Percentiles rank a stretch among this genome's conserved stretches.
Conservation (phyloP, 257 asterid species). For the Datura wrightii region DNA sequence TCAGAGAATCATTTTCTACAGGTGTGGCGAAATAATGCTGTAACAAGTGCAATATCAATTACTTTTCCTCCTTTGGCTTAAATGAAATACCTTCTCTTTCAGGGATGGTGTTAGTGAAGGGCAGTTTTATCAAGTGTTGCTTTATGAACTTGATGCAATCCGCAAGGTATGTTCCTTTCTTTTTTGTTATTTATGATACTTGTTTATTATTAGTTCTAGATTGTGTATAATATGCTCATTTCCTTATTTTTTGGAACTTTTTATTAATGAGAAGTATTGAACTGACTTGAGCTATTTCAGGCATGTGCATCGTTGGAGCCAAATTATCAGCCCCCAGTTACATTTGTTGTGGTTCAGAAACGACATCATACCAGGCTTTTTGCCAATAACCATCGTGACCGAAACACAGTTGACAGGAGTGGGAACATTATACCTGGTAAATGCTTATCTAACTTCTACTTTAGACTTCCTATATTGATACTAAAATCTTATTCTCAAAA, state of each 20-base stretch:
- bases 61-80: constrained; percentile 23
- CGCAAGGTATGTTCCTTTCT: constrained; percentile 62
- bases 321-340: constrained; percentile 91
- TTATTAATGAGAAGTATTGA: background rate
- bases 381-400: constrained; percentile 76
- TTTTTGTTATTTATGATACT: background rate
- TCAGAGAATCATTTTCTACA: constrained; percentile 82
- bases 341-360: constrained; percentile 95
- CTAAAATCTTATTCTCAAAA: background rate
- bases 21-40: constrained; percentile 46
- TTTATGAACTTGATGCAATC: constrained; percentile 92
- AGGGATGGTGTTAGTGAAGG: constrained; percentile 99
- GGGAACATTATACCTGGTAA: constrained; percentile 93
- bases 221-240: background rate
- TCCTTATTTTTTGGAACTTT: background rate
- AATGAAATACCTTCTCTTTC: constrained; percentile 1
- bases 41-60: background rate
- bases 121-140: constrained; percentile 91
- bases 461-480: background rate
- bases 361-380: constrained; percentile 94
- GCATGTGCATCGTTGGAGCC: constrained; percentile 97
- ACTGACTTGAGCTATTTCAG: constrained; percentile 42
- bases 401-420: constrained; percentile 69
- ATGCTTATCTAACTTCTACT: constrained; percentile 1
- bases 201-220: background rate